These are phyloP conservation scores for Raphanus sativus DNA, from an alignment of 345 rosid species.

Conservation along the genomic window DNA sequence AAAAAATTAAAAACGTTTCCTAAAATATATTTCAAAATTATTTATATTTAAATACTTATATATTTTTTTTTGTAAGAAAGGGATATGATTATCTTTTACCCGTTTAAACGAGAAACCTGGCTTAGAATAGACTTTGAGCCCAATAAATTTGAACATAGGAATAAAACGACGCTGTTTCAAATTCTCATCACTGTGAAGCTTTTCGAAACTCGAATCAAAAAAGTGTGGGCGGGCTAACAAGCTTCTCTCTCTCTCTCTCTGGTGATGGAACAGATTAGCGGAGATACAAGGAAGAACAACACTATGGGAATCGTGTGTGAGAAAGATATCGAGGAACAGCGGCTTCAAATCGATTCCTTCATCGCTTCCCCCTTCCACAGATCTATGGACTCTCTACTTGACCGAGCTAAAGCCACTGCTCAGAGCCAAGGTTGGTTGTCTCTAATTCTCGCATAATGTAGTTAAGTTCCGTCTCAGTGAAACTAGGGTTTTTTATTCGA, in stretches of 20 bases:
- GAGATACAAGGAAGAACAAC: slow-evolving; percentile 31
- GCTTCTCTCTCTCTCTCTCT: too few relatives aligned
- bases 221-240: too few relatives aligned
- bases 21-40: too few relatives aligned
- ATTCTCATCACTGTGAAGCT: neutral
- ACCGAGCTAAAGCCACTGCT: slow-evolving; percentile 49
- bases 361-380: slow-evolving; percentile 44
- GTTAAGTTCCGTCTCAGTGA: neutral
- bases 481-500: slow-evolving; percentile 31
- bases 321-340: slow-evolving; percentile 41
- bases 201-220: slow-evolving; percentile 19
- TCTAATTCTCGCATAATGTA: neutral
- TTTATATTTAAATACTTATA: too few relatives aligned
- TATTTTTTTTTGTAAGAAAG: too few relatives aligned
- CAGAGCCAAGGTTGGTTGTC: slow-evolving; percentile 51
- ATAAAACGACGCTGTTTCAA: neutral
- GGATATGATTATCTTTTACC: too few relatives aligned
- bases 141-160: neutral
- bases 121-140: neutral
- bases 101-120: too few relatives aligned
- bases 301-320: slow-evolving; percentile 53
- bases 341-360: slow-evolving; percentile 53
- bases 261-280: slow-evolving; percentile 33
- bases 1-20: too few relatives aligned
- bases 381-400: slow-evolving; percentile 49